Conservation (phyloP, 2,329 filamentous ascomycete species). For the Aspergillus thermomutatus region DNA sequence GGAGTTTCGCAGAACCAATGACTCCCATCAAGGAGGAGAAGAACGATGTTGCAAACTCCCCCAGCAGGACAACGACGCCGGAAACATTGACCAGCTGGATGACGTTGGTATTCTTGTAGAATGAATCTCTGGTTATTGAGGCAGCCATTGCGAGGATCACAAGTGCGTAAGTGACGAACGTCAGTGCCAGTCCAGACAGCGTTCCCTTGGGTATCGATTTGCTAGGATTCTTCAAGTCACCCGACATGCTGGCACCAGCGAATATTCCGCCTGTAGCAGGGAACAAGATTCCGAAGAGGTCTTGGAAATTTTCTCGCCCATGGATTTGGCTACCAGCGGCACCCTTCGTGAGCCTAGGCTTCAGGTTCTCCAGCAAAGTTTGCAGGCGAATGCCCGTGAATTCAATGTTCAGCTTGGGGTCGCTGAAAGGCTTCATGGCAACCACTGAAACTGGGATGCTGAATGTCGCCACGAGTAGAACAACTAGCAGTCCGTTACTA, state of each 20-base stretch:
- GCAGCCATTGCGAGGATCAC: conserved; percentile 77
- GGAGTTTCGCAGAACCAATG: conserved; percentile 77
- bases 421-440: conserved; percentile 64
- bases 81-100: conserved; percentile 78
- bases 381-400: conserved; percentile 73
- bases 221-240: conserved; percentile 77
- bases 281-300: conserved; percentile 82
- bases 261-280: conserved; percentile 64
- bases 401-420: conserved; percentile 60
- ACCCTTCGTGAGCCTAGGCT: conserved; percentile 63
- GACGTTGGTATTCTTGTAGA: conserved; percentile 72
- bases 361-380: conserved; percentile 71
- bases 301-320: conserved; percentile 69
- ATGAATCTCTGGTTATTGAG: conserved; percentile 69
- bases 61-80: conserved; percentile 67
- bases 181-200: conserved; percentile 70
- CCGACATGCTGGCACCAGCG: conserved; percentile 83
- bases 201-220: conserved; percentile 84
- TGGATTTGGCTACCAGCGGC: conserved; percentile 60
- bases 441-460: conserved; percentile 80
- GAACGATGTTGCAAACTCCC: conserved; percentile 77
- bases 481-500: conserved; percentile 70
- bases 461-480: conserved; percentile 69
- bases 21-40: conserved; percentile 87
- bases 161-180: conserved; percentile 70